phyloP scores from a whole-genome alignment of 768 basidiomycete genomes.

The Termitomyces sp. region DNA sequence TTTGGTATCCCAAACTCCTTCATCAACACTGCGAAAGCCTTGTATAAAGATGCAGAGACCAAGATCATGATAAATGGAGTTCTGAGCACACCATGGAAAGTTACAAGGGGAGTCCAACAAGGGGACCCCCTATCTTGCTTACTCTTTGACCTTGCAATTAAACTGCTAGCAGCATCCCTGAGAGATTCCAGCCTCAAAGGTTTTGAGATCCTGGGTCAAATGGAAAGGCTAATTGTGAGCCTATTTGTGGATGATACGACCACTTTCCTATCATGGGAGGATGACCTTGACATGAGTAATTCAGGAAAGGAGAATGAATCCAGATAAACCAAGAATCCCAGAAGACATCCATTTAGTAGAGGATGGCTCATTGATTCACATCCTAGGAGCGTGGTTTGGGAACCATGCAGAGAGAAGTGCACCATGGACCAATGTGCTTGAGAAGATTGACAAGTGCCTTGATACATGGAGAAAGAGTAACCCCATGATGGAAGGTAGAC shows the following conservation, averaged over 20 bases:
- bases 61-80: too few species aligned
- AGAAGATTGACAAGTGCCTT: too few species aligned
- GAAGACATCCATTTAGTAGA: neutral
- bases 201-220: accelerated
- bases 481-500: too few species aligned
- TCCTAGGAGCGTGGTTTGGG: neutral
- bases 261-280: neutral
- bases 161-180: too few species aligned
- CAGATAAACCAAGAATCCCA: accelerated
- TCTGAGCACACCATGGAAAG: neutral
- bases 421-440: too few species aligned
- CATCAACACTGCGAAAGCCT: accelerated
- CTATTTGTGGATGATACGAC: neutral
- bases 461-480: too few species aligned
- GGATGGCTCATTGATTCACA: neutral
- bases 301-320: neutral
- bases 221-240: neutral
- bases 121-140: neutral
- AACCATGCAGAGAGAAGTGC: too few species aligned
- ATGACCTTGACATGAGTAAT: neutral
- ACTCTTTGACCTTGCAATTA: neutral
- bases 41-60: too few species aligned
- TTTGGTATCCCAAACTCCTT: neutral
- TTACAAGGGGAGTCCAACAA: neutral
- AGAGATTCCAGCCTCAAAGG: too few species aligned